Percentiles rank a stretch among this genome's conserved stretches.
Conservation (phyloP, 2,329 filamentous ascomycete species). For the Fusarium domesticum region DNA sequence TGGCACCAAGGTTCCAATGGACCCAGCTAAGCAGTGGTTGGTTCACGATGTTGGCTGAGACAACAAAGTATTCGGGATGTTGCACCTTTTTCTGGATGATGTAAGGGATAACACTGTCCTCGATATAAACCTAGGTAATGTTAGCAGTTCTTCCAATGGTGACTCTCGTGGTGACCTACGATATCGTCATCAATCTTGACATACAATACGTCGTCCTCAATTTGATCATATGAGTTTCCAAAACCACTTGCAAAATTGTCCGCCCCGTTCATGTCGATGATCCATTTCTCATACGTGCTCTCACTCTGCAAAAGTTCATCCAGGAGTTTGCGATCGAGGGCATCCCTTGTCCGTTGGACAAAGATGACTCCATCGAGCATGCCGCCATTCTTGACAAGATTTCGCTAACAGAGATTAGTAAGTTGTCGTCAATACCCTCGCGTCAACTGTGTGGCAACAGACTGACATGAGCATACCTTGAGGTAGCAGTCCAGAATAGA, state of each 20-base stretch:
- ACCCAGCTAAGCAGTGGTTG: conserved; percentile 52
- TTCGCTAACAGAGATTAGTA: too few species aligned
- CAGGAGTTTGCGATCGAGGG: conserved; percentile 39
- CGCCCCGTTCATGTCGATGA: conserved; percentile 33
- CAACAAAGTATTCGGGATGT: conserved; percentile 48
- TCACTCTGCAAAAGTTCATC: conserved; percentile 37
- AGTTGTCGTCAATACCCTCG: too few species aligned
- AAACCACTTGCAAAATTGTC: conserved; percentile 33
- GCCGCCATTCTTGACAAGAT: conserved; percentile 43
- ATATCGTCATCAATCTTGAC: conserved; percentile 39
- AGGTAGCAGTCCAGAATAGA: conserved; percentile 48
- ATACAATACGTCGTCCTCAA: conserved; percentile 46
- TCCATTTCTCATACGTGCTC: conserved; percentile 37
- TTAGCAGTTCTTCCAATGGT: background rate
- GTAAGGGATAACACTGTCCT: conserved; percentile 45
- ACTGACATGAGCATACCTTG: conserved; percentile 30
- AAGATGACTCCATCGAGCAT: conserved; percentile 46
- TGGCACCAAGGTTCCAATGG: conserved; percentile 51
- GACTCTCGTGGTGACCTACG: conserved; percentile 27
- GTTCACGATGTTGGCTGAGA: conserved; percentile 57
- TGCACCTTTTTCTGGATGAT: conserved; percentile 51
- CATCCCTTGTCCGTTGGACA: conserved; percentile 40
- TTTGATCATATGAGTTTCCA: conserved; percentile 40
- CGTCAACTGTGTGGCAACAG: too few species aligned
- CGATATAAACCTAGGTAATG: conserved; percentile 33